These are phyloP conservation scores for Keithomyces neogunnii DNA, from an alignment of 2,329 filamentous ascomycete genomes.

Conservation along the genomic window DNA sequence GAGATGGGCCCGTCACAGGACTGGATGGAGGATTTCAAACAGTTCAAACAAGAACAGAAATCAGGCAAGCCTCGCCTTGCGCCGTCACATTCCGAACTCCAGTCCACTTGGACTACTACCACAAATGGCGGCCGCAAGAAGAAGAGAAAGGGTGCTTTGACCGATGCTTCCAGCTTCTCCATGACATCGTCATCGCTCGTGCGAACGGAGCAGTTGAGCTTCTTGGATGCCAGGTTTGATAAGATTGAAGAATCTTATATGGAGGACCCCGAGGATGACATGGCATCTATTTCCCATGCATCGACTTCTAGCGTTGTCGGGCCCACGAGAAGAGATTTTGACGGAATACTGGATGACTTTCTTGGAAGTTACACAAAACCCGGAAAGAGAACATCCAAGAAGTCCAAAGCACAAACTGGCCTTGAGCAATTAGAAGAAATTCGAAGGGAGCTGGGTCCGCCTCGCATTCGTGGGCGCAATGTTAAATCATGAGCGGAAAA, in stretches of 20 bases:
- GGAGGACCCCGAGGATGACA: constrained; percentile 39
- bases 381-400: constrained; percentile 69
- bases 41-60: constrained; percentile 81
- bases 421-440: constrained; percentile 89
- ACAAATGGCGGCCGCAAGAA: constrained; percentile 75
- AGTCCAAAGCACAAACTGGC: constrained; percentile 71
- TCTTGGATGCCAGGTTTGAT: constrained; percentile 87
- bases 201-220: constrained; percentile 76
- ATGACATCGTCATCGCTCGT: constrained; percentile 87
- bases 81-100: constrained; percentile 50
- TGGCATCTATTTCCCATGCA: constrained; percentile 50
- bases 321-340: constrained; percentile 69
- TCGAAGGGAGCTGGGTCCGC: constrained; percentile 67
- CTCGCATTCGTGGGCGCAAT: constrained; percentile 42
- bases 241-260: constrained; percentile 73
- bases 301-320: constrained; percentile 61
- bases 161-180: constrained; percentile 76
- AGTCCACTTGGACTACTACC: constrained; percentile 66
- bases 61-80: constrained; percentile 31
- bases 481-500: not conserved
- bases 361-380: constrained; percentile 63
- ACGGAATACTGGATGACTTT: constrained; percentile 89
- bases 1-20: constrained; percentile 62
- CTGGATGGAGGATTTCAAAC: constrained; percentile 88
- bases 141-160: constrained; percentile 92